Conservation (phyloP, 2,329 filamentous ascomycete species). For the Penicillium decumbens region DNA sequence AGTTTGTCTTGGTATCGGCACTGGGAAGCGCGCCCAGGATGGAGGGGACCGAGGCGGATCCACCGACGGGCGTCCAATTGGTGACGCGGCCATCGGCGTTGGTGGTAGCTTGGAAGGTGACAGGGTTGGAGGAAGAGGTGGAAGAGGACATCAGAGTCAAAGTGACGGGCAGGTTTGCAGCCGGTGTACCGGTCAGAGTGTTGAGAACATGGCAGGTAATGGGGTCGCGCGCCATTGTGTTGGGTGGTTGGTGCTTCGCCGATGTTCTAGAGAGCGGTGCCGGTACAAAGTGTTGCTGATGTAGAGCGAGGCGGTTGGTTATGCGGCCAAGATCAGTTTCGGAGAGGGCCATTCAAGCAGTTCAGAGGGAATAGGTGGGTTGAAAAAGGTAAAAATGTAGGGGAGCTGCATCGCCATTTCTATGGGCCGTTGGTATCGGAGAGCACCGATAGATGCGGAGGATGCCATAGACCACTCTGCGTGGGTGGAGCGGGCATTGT, state of each 20-base stretch:
- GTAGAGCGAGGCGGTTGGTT: slow-evolving; percentile 32
- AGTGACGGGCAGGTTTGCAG: slow-evolving; percentile 46
- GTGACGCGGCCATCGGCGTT: slow-evolving; percentile 47
- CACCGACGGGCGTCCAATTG: slow-evolving; percentile 35
- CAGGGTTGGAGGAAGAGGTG: slow-evolving; percentile 22
- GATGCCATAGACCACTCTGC: slow-evolving; percentile 17
- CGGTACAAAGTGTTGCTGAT: slow-evolving; percentile 31
- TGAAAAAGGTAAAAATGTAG: slow-evolving; percentile 2
- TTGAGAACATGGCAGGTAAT: slow-evolving; percentile 51
- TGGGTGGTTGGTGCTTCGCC: slow-evolving; percentile 7
- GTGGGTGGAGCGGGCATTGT: slow-evolving; percentile 1
- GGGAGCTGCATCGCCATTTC: slow-evolving; percentile 10
- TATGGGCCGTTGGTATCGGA: slow-evolving; percentile 31
- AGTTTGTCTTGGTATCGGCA: slow-evolving; percentile 40
- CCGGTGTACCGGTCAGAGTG: slow-evolving; percentile 44
- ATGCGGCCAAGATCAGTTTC: slow-evolving; percentile 23
- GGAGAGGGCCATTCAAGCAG: slow-evolving; percentile 21
- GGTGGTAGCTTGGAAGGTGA: slow-evolving; percentile 39
- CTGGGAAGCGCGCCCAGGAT: slow-evolving; percentile 35
- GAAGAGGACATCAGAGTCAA: slow-evolving; percentile 56
- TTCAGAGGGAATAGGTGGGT: background rate
- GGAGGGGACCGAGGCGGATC: slow-evolving; percentile 23
- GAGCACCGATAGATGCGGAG: slow-evolving; percentile 32
- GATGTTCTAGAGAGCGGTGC: slow-evolving; percentile 12
- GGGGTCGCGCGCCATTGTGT: slow-evolving; percentile 40